Base-by-base conservation (phyloP, 2,329 filamentous ascomycete genomes). In the Calonectria pseudoturangicola region DNA sequence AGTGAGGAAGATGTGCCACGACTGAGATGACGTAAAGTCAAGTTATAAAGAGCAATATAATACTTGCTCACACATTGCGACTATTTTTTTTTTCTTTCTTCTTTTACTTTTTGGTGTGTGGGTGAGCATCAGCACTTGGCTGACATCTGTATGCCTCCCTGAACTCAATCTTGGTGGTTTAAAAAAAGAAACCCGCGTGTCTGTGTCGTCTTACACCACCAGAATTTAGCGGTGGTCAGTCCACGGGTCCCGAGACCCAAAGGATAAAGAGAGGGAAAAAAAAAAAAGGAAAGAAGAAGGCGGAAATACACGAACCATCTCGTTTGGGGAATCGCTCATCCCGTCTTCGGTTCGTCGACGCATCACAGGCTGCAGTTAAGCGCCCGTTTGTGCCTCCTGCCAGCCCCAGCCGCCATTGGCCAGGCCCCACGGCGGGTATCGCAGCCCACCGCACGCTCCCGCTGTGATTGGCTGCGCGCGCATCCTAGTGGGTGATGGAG, bases 321-420 rank as follows among this genome's bases (percentile, higher is more conserved):
- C 33, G 36, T 18, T 21, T 15, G 15, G 58, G 25, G 58, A 16
- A 27, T 63, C 2, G 39, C 39, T 45, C 58, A 25, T 58, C 33
- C 39, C 27, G 16, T 13, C 47, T 28, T 28, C 47, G 36, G 28
- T 45, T 13, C 21, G 18, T 45, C 48, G 48, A 39, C 50, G 65
- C 50, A 67, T 69, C 66, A 69, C 54, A 62, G 47, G 28, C 33
- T n/a, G 41, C 10, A n/a, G 56, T 25, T 69, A 69, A 69, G 66
- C 66, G 66, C 66, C 66, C 66, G 66, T 62, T 56, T 36, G 27
- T 27, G 56, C 51, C 16, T 16, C 36, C 7, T 9, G 45, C 48
- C 15, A 16, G 28, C 18, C 43, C 27, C 25, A 36, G 3, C 39
- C 27, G 16, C 36, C 58, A 30, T 45, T 63, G 58, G 58, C 9